These are phyloP conservation scores for Pythium insidiosum DNA, from an alignment of 352 stramenopile genomes.

Conservation along the genomic window DNA sequence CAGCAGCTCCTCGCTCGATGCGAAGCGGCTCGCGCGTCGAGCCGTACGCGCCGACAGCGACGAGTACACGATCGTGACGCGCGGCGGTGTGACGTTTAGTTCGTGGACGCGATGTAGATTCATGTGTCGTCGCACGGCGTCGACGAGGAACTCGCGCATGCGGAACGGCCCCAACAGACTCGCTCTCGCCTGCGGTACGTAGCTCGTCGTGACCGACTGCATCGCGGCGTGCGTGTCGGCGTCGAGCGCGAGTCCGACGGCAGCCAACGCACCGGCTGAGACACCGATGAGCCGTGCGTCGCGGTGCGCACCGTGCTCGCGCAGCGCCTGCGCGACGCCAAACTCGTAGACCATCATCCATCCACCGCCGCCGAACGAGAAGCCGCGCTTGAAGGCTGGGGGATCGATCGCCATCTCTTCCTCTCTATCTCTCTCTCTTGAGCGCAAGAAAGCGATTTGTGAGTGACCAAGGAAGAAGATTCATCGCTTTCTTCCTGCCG, in stretches of 20 bases:
- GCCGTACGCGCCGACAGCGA: slow-evolving; percentile 35
- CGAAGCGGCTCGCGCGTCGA: slow-evolving; percentile 28
- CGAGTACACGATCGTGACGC: slow-evolving; percentile 41
- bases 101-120: slow-evolving; percentile 20
- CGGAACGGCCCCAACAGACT: slow-evolving; percentile 24
- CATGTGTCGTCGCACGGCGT: slow-evolving; percentile 22
- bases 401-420: too few species aligned
- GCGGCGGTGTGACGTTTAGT: slow-evolving; percentile 19
- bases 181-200: slow-evolving; percentile 22
- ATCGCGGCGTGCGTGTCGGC: slow-evolving; percentile 21
- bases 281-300: slow-evolving; percentile 17
- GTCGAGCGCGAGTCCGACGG: slow-evolving; percentile 17
- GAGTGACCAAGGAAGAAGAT: too few species aligned
- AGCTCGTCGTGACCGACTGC: slow-evolving; percentile 27
- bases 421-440: too few species aligned
- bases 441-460: too few species aligned
- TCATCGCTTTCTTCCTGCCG: too few species aligned
- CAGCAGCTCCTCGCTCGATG: slow-evolving; percentile 27
- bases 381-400: slow-evolving; percentile 5
- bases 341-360: slow-evolving; percentile 40
- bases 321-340: slow-evolving; percentile 27
- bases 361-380: slow-evolving; percentile 22
- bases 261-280: slow-evolving; percentile 19
- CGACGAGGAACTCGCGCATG: slow-evolving; percentile 42
- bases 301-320: slow-evolving; percentile 11